Percentiles rank a stretch among this genome's conserved stretches.
Evolutionary conservation across 2,329 filamentous ascomycete species (phyloP).

Genomic region (Fusarium coicis): DNA sequence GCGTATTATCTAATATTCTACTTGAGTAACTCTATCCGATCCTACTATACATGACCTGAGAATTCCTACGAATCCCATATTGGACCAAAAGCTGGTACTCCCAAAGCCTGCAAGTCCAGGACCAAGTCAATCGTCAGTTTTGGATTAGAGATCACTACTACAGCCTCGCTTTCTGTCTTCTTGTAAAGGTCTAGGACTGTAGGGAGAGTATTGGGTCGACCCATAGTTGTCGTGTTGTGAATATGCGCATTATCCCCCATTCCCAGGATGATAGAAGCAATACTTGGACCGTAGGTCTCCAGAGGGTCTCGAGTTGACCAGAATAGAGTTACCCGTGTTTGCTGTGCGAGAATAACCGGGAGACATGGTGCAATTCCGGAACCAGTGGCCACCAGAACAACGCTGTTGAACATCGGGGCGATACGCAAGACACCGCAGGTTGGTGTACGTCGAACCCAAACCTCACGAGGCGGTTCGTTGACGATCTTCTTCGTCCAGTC

Average conservation of each 20-base stretch:
- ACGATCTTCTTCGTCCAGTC: slow-evolving; percentile 73
- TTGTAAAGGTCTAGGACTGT: slow-evolving; percentile 60
- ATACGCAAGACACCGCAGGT: slow-evolving; percentile 72
- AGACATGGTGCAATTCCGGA: slow-evolving; percentile 72
- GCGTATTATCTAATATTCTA: neutral
- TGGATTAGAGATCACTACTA: slow-evolving; percentile 76
- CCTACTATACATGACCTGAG: neutral
- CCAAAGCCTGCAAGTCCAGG: slow-evolving; percentile 69
- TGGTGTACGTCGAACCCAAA: slow-evolving; percentile 73
- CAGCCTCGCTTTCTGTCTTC: slow-evolving; percentile 68
- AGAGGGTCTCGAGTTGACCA: slow-evolving; percentile 70
- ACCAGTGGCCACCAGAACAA: slow-evolving; percentile 74
- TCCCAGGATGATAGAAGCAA: slow-evolving; percentile 61
- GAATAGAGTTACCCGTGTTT: slow-evolving; percentile 63
- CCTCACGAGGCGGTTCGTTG: slow-evolving; percentile 62
- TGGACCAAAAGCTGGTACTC: slow-evolving; percentile 73
- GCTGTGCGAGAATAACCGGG: slow-evolving; percentile 60
- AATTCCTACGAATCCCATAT: slow-evolving; percentile 66
- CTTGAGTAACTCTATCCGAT: neutral
- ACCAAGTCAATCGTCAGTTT: slow-evolving; percentile 71
- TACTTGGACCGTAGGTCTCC: slow-evolving; percentile 65
- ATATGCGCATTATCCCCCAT: slow-evolving; percentile 70
- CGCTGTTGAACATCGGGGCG: slow-evolving; percentile 68
- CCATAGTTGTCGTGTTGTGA: slow-evolving; percentile 68
- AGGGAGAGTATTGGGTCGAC: slow-evolving; percentile 61